Evolutionary conservation across 768 basidiomycete genomes (phyloP).

Genomic region (Rhodotorula toruloides): DNA sequence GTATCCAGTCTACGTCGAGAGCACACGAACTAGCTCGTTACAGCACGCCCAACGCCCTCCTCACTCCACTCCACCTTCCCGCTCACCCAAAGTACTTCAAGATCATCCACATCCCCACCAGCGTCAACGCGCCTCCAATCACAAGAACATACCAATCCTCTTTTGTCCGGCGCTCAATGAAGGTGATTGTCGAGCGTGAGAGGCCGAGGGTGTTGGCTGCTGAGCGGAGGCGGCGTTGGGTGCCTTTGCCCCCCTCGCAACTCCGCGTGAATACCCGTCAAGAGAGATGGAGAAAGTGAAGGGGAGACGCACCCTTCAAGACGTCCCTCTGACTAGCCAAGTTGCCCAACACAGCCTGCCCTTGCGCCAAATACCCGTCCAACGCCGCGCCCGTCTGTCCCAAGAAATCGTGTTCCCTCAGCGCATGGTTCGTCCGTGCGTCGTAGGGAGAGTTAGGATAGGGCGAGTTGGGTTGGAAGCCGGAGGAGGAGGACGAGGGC

Average conservation of each 20-base stretch:
- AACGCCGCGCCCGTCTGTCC: conserved; percentile 72
- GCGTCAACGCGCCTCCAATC: conserved; percentile 75
- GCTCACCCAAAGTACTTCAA: conserved; percentile 75
- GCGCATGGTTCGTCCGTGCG: conserved; percentile 65
- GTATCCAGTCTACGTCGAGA: no score
- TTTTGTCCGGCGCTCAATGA: conserved; percentile 92
- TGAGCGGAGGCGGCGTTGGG: conserved; percentile 73
- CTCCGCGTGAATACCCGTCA: not conserved
- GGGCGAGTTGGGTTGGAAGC: not conserved
- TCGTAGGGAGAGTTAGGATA: conserved; percentile 4
- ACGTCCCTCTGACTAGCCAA: conserved; percentile 86
- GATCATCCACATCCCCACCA: conserved; percentile 88
- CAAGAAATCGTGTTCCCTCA: conserved; percentile 83
- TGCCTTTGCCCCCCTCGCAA: conserved; percentile 49
- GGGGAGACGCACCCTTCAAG: conserved; percentile 59
- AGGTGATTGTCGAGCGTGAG: conserved; percentile 88
- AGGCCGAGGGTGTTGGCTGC: conserved; percentile 91
- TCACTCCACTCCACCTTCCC: no score
- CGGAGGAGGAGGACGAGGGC: not conserved
- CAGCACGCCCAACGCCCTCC: no score
- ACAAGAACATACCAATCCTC: conserved; percentile 95
- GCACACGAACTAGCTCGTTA: no score
- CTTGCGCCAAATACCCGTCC: conserved; percentile 88
- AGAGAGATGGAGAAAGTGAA: no score
- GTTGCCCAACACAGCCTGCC: conserved; percentile 83